Base-by-base conservation (phyloP, 176 grass and related monocot species). In the Dactylis glomerata region DNA sequence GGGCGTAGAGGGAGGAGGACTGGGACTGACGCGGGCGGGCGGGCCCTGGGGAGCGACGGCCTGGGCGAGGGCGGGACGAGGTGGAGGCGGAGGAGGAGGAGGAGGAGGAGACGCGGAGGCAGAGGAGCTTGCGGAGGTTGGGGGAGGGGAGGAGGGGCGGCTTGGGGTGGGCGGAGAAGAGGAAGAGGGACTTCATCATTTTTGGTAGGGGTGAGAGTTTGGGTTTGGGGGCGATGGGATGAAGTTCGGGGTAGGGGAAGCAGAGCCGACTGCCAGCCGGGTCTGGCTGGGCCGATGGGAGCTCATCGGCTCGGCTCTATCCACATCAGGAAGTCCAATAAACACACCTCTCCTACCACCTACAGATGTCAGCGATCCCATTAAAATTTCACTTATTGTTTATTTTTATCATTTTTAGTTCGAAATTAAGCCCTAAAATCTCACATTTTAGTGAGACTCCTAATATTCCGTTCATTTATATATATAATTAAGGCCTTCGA, bases 1-100 rank as follows among this genome's bases (percentile, higher is more conserved):
- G 89, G 14, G 87, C 89, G 66, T 92, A 94, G 68, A 94, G 89
- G 44, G 89, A 89, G 20, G 80, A 82, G 76, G 73, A 3, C 67
- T 23, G 63, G 63, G 33, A 3, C 62, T 28, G 27, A 76, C 24
- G 78, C 28, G 20, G 51, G 52, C 32, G 51, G 24, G 9, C 16
- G 49, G 87, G 57, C 6, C 73, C 27, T 24, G 82, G 69, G 13
- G 87, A 61, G 70, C 78, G 46, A 58, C 51, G 55, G 47, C 15
- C 42, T 26, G 51, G 32, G 62, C 71, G 90, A 16, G 77, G 52
- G 2, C 73, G 79, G 33, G 72, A 62, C 8, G 87, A 85, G 28
- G 86, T 19, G 31, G 87, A 81, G 38, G 86, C 1, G 37, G 85
- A 75, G 17, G 81, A 6, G 45, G 68, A 41, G 28, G 47, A 13